Base-by-base conservation (phyloP, 352 stramenopile species). In the Pythium insidiosum region DNA sequence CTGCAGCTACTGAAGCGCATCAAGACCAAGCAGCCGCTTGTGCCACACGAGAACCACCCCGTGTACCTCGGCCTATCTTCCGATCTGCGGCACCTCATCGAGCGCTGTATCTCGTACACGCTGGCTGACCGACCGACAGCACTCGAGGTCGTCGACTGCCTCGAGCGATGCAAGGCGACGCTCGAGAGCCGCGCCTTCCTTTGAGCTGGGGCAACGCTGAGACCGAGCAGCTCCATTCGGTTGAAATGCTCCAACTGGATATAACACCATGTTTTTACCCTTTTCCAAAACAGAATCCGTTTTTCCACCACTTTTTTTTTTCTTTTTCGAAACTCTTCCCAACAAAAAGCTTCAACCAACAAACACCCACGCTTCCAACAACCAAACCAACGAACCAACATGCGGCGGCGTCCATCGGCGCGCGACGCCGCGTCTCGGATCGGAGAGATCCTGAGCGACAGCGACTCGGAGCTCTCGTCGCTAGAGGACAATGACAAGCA, bases 391-490 rank as follows among this genome's bases (percentile, higher is more conserved):
- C n/a, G n/a, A n/a, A n/a, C n/a, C n/a, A n/a, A n/a, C n/a, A n/a
- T n/a, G n/a, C 28, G 28, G 28, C 9, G 28, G 48, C 23, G 41
- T 58, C 40, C 46, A 53, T 24, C 40, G 49, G 35, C 44, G 39
- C 29, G 34, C 25, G 28, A 20, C 35, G 49, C 26, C 47, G 54
- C 71, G 20, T 45, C 65, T 38, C 61, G 66, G 13, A 54, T 84
- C 13, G 68, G 63, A 6, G 68, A 83, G 37, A 74, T 84, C 53
- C 46, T 81, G 38, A 80, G 68, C 47, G 71, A 86, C 50, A 58
- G 50, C 43, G 80, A 72, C 50, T 84, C 64, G 13, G 71, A 81
- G 33, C 50, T 68, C 28, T 73, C 66, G 11, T 63, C 58, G 1
- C 15, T 65, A 24, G 50, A 61, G 12, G 54, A 37, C 12, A 49